A percentile compares a stretch with the other conserved stretches of the same genome.
phyloP scores from a whole-genome alignment of 495 filamentous ascomycete species.

The Aspergillus sclerotioniger region DNA sequence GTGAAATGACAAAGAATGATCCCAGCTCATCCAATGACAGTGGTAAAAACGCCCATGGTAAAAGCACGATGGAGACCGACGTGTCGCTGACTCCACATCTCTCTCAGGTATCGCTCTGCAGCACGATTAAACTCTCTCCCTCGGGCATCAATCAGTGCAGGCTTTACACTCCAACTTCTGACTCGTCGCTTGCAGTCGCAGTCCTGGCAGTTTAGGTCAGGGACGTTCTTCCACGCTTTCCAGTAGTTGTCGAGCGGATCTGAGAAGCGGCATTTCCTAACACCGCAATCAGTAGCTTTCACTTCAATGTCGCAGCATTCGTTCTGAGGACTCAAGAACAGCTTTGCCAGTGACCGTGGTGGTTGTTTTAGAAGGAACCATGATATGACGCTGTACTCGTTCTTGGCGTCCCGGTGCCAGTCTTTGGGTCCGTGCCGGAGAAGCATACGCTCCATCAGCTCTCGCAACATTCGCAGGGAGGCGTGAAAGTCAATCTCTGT shows the following conservation, averaged over 20 bases:
- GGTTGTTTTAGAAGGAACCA: conserved; percentile 32
- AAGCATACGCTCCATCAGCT: conserved; percentile 30
- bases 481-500: conserved; percentile 29
- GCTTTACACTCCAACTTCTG: conserved; percentile 30
- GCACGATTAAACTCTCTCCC: conserved; percentile 24
- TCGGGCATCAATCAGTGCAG: conserved; percentile 27
- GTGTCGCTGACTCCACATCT: conserved; percentile 30
- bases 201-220: conserved; percentile 22
- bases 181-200: conserved; percentile 29
- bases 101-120: conserved; percentile 27
- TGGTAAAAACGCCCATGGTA: conserved; percentile 21
- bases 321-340: conserved; percentile 26
- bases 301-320: conserved; percentile 29
- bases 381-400: conserved; percentile 28
- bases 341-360: conserved; percentile 24
- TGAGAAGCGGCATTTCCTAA: conserved; percentile 24
- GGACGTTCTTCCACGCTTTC: conserved; percentile 27
- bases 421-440: conserved; percentile 31
- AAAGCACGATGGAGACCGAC: conserved; percentile 22
- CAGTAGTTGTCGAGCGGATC: conserved; percentile 32
- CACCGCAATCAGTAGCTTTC: conserved; percentile 14
- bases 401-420: conserved; percentile 27
- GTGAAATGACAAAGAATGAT: conserved; percentile 1
- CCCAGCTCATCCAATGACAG: conserved; percentile 13
- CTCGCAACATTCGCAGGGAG: conserved; percentile 31